These are phyloP conservation scores for Moringa oleifera DNA, from an alignment of 345 rosid species.

Conservation along the genomic window DNA sequence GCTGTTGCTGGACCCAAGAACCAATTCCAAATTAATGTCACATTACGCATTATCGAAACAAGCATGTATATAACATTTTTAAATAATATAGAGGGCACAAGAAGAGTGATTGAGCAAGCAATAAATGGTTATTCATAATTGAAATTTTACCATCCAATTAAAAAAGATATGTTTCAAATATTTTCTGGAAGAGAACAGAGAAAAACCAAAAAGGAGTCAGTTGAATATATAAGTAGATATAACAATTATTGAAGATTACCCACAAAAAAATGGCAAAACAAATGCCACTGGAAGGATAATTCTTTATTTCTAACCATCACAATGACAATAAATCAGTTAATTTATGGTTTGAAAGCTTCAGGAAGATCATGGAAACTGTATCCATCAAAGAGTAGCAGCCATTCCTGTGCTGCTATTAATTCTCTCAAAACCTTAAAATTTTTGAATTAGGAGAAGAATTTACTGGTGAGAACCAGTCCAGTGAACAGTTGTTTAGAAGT, in stretches of 20 bases:
- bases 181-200: background rate
- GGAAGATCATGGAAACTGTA: background rate
- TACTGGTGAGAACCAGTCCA: slow-evolving; percentile 78
- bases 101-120: background rate
- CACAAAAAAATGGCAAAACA: too few relatives aligned
- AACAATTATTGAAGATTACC: too few relatives aligned
- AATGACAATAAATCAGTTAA: too few relatives aligned
- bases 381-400: background rate
- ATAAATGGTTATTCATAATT: background rate
- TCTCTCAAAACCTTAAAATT: background rate
- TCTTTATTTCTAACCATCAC: too few relatives aligned
- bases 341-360: too few relatives aligned
- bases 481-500: slow-evolving; percentile 61
- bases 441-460: slow-evolving; percentile 23
- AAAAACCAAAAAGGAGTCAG: too few relatives aligned
- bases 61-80: background rate
- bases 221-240: too few relatives aligned
- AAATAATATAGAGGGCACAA: background rate
- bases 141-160: too few relatives aligned
- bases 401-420: background rate
- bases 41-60: background rate
- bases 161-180: too few relatives aligned
- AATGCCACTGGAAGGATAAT: too few relatives aligned
- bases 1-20: background rate
- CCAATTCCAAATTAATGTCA: background rate